Evolutionary conservation across 1,284 basidiomycete genomes (phyloP).

Genomic region (Paramarasmius palmivorus): DNA sequence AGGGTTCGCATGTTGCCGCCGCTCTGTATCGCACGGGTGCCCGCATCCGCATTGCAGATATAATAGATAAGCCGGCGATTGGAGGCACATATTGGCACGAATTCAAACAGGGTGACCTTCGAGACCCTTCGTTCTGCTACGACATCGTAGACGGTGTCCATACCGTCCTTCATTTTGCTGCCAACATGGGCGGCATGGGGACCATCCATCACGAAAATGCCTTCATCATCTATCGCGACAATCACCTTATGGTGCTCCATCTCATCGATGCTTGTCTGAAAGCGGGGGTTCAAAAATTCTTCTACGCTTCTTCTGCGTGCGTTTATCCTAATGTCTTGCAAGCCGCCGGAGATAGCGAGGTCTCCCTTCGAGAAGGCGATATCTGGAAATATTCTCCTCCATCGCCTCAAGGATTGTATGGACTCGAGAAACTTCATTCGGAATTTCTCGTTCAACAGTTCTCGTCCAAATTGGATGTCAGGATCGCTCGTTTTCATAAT

Average conservation of each 20-base stretch:
- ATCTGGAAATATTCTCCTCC: conserved; percentile 38
- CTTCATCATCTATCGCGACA: conserved; percentile 46
- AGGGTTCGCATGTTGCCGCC: conserved; percentile 55
- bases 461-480: conserved; percentile 34
- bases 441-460: conserved; percentile 45
- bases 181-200: conserved; percentile 65
- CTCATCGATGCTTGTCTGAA: conserved; percentile 39
- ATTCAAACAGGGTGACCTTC: conserved; percentile 44
- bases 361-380: conserved; percentile 48
- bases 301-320: conserved; percentile 62
- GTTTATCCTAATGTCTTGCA: conserved; percentile 55
- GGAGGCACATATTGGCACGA: conserved; percentile 33
- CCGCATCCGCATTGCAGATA: conserved; percentile 47
- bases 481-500: conserved; percentile 60
- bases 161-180: conserved; percentile 56
- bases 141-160: conserved; percentile 37
- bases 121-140: conserved; percentile 40
- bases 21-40: conserved; percentile 32
- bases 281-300: conserved; percentile 42
- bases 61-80: conserved; percentile 27
- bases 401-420: conserved; percentile 55
- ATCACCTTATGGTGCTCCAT: conserved; percentile 50
- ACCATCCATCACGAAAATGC: conserved; percentile 55
- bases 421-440: conserved; percentile 55
- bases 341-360: conserved; percentile 27